These are phyloP conservation scores for Sporothrix phasma DNA, from an alignment of 2,329 filamentous ascomycete genomes.

Conservation along the genomic window DNA sequence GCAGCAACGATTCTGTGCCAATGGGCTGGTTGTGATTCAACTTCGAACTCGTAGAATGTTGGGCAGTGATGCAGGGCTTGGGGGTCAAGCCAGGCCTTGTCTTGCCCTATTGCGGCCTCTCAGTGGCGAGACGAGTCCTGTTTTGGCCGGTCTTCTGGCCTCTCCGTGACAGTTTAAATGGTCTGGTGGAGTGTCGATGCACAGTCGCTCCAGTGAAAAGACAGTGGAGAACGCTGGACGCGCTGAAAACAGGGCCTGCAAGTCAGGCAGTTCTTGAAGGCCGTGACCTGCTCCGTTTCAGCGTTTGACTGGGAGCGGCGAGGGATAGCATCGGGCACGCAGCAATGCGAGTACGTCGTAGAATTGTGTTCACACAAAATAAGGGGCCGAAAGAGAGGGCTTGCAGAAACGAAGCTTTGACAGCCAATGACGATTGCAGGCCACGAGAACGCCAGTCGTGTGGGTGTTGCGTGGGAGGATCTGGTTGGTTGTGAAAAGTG, in stretches of 20 bases:
- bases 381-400: background rate
- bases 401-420: background rate
- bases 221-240: too few relatives aligned
- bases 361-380: background rate
- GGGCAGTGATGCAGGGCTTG: slow-evolving; percentile 15
- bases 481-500: slow-evolving; percentile 11
- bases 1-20: background rate
- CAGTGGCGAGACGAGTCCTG: slow-evolving; percentile 9
- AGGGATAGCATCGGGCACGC: background rate
- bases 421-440: slow-evolving; percentile 3
- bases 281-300: background rate
- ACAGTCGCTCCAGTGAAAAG: background rate
- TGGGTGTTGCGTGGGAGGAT: slow-evolving; percentile 5
- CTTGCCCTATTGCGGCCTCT: background rate
- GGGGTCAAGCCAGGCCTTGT: background rate
- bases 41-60: background rate
- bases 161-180: background rate
- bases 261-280: background rate
- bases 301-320: background rate
- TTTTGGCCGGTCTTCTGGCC: background rate
- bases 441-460: slow-evolving; percentile 5
- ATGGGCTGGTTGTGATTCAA: background rate
- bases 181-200: background rate
- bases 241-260: background rate
- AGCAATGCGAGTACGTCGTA: background rate